A percentile compares a stretch with the other conserved stretches of the same genome.
These are phyloP conservation scores for Biscogniauxia mediterranea DNA, from an alignment of 2,329 filamentous ascomycete species.

Conservation along the genomic window DNA sequence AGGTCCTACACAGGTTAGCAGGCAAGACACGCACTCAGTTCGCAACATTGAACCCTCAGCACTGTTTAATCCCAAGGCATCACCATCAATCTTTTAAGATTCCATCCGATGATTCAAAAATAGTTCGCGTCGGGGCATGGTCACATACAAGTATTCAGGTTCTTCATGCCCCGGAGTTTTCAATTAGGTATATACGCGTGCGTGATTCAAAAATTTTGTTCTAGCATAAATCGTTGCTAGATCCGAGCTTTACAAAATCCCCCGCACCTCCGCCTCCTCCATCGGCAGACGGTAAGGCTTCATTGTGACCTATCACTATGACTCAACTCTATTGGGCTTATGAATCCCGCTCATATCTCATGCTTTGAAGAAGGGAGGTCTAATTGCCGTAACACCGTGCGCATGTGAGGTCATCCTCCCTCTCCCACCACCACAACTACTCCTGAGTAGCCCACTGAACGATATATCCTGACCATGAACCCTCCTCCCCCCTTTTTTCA, in stretches of 20 bases:
- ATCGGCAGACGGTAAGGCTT: neutral
- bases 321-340: neutral
- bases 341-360: neutral
- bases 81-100: too few species aligned
- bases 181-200: neutral
- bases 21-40: too few species aligned
- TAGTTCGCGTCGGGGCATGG: too few species aligned
- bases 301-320: neutral
- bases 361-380: neutral
- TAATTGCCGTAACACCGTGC: neutral
- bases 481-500: neutral
- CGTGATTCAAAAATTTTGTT: neutral
- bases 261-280: neutral
- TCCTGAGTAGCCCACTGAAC: neutral
- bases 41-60: too few species aligned
- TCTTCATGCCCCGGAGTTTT: neutral
- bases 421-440: neutral
- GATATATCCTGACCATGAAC: neutral
- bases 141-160: neutral
- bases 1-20: too few species aligned
- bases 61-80: too few species aligned
- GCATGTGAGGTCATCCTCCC: neutral
- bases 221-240: neutral
- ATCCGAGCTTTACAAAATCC: neutral
- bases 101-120: too few species aligned